These are phyloP conservation scores for Ustilago curta DNA, from an alignment of 1,284 basidiomycete genomes.

Conservation along the genomic window DNA sequence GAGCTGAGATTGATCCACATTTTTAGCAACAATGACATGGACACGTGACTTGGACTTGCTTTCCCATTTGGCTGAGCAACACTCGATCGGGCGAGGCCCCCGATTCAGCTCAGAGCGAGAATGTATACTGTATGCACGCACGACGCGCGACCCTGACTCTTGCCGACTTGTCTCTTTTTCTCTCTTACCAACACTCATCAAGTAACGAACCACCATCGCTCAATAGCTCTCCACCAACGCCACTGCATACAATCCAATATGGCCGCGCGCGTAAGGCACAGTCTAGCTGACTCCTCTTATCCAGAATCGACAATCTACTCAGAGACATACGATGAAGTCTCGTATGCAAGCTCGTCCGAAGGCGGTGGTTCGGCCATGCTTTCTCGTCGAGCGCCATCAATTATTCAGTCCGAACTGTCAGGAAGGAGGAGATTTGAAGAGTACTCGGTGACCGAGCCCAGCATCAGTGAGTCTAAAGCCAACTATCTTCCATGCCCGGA, in stretches of 20 bases:
- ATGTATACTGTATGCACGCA: constrained; percentile 25
- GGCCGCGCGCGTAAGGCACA: constrained; percentile 27
- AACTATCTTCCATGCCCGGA: background rate
- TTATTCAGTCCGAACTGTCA: constrained; percentile 40
- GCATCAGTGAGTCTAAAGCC: constrained; percentile 30
- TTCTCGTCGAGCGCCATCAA: constrained; percentile 43
- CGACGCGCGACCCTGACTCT: constrained; percentile 29
- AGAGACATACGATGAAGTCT: constrained; percentile 42
- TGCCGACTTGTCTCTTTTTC: background rate
- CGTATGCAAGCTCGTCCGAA: constrained; percentile 50
- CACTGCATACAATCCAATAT: constrained; percentile 18
- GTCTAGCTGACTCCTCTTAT: constrained; percentile 40
- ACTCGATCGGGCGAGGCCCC: background rate
- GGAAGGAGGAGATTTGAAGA: constrained; percentile 39
- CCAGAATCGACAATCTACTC: constrained; percentile 39
- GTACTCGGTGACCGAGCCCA: constrained; percentile 44
- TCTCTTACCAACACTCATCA: constrained; percentile 16
- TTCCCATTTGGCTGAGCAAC: constrained; percentile 1
- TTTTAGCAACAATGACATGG: constrained; percentile 1
- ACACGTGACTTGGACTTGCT: constrained; percentile 24
- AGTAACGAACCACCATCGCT: background rate
- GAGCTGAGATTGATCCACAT: background rate
- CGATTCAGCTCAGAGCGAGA: background rate
- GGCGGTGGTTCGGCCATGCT: constrained; percentile 52
- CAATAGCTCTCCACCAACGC: background rate